Evolutionary conservation across 441 rosid species (phyloP).

Genomic region (Arabidopsis lyrata): DNA sequence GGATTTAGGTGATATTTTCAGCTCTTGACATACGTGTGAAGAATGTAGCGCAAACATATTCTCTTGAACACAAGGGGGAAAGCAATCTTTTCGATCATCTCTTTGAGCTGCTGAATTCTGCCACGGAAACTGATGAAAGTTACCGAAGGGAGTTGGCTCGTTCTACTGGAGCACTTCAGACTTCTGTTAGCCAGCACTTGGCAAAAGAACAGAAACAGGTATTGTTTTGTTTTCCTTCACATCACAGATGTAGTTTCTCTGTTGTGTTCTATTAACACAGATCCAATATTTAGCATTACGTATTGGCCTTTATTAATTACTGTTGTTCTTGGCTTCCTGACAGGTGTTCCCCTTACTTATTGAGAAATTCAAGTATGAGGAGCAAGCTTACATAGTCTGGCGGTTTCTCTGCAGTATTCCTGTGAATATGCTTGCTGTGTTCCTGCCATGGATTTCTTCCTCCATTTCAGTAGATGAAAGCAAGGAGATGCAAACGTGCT

Average conservation of each 20-base stretch:
- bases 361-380: slow-evolving; percentile 90
- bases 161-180: slow-evolving; percentile 89
- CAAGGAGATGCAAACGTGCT: slow-evolving; percentile 81
- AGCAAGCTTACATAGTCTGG: slow-evolving; percentile 99
- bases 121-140: slow-evolving; percentile 73
- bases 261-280: slow-evolving; percentile 17
- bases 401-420: slow-evolving; percentile 99
- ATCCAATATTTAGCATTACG: slow-evolving; percentile 7
- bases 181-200: slow-evolving; percentile 97
- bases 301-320: slow-evolving; percentile 5
- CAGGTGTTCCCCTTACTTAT: slow-evolving; percentile 97
- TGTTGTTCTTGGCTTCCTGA: slow-evolving; percentile 10
- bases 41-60: slow-evolving; percentile 96
- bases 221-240: slow-evolving; percentile 25
- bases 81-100: slow-evolving; percentile 86
- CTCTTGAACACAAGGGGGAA: slow-evolving; percentile 96
- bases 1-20: slow-evolving; percentile 91
- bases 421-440: slow-evolving; percentile 91
- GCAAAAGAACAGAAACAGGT: slow-evolving; percentile 99
- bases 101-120: slow-evolving; percentile 72
- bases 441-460: slow-evolving; percentile 97
- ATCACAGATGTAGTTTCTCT: slow-evolving; percentile 1
- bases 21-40: slow-evolving; percentile 98
- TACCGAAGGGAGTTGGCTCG: slow-evolving; percentile 90
- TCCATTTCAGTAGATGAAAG: slow-evolving; percentile 87